A percentile compares a stretch with the other conserved stretches of the same genome.
These are phyloP conservation scores for Lagerstroemia speciosa DNA, from an alignment of 345 rosid genomes.

Conservation along the genomic window DNA sequence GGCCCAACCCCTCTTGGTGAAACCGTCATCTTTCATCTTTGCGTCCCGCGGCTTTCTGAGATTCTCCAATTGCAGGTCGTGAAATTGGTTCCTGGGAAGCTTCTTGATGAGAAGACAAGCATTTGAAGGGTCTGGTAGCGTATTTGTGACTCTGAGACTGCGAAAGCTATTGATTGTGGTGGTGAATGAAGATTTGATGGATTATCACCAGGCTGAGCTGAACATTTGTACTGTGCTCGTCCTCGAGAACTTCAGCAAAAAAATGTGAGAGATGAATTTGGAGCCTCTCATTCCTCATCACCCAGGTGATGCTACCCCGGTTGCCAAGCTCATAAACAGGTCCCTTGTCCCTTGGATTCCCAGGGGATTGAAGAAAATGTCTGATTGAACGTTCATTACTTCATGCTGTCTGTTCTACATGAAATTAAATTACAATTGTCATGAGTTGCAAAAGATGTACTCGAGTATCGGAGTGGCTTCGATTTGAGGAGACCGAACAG, in stretches of 20 bases:
- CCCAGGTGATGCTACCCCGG: constrained; percentile 63
- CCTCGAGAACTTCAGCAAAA: constrained; percentile 52
- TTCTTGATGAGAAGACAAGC: neutral
- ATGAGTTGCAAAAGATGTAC: neutral
- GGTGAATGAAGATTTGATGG: constrained; percentile 92
- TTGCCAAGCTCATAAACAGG: constrained; percentile 49
- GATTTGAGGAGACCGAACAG: neutral
- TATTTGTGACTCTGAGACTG: constrained; percentile 71
- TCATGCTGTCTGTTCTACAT: neutral
- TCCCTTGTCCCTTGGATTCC: constrained; percentile 70
- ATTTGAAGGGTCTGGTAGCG: constrained; percentile 75
- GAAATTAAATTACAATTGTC: neutral
- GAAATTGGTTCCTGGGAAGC: constrained; percentile 5
- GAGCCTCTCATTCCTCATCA: constrained; percentile 54
- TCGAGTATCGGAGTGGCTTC: neutral
- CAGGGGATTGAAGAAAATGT: constrained; percentile 43
- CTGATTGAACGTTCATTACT: neutral
- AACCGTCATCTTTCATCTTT: constrained; percentile 17
- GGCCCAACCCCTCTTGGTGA: constrained; percentile 29
- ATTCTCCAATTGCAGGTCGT: neutral
- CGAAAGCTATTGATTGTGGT: constrained; percentile 83
- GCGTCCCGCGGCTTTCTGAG: neutral
- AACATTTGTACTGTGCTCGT: constrained; percentile 62
- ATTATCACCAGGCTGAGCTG: constrained; percentile 87
- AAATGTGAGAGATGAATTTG: constrained; percentile 44